phyloP scores from a whole-genome alignment of 176 grass and related monocot genomes.

The Secale cereale region DNA sequence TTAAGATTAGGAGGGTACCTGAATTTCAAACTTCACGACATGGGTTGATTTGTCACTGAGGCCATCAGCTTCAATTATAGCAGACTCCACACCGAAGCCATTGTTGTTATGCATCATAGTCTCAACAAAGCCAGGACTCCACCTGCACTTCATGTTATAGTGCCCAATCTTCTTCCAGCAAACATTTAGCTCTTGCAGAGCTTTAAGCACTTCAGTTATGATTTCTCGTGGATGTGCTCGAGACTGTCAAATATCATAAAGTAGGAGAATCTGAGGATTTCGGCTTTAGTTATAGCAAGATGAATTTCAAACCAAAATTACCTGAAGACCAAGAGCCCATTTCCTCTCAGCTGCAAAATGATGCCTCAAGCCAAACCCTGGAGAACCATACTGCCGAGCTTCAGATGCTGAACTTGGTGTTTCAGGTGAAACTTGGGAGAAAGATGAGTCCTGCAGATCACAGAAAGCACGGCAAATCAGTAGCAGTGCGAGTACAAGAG shows the following conservation, averaged over 20 bases:
- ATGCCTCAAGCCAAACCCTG: conserved; percentile 48
- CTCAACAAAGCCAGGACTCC: conserved; percentile 51
- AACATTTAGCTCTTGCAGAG: conserved; percentile 81
- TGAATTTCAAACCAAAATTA: conserved; percentile 5
- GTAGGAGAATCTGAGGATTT: background rate
- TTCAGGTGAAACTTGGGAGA: conserved; percentile 47
- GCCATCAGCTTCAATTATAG: conserved; percentile 72
- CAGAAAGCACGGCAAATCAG: conserved; percentile 19
- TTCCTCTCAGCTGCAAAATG: conserved; percentile 78
- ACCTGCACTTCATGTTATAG: conserved; percentile 98
- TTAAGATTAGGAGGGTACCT: conserved; percentile 47
- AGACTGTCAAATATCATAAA: conserved; percentile 47
- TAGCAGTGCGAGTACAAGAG: conserved; percentile 10
- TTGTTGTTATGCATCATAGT: conserved; percentile 62
- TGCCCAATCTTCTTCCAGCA: conserved; percentile 95
- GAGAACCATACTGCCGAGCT: conserved; percentile 46
- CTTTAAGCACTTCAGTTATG: conserved; percentile 83
- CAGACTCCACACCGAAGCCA: conserved; percentile 46
- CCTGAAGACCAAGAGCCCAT: conserved; percentile 96
- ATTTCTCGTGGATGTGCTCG: conserved; percentile 84
- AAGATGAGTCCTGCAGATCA: conserved; percentile 48
- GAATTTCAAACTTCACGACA: conserved; percentile 91
- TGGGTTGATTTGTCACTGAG: conserved; percentile 32
- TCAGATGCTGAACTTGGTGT: conserved; percentile 47
- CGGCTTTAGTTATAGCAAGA: background rate